Base-by-base conservation (phyloP, 257 asterid genomes). In the Solanum paucissectum region DNA sequence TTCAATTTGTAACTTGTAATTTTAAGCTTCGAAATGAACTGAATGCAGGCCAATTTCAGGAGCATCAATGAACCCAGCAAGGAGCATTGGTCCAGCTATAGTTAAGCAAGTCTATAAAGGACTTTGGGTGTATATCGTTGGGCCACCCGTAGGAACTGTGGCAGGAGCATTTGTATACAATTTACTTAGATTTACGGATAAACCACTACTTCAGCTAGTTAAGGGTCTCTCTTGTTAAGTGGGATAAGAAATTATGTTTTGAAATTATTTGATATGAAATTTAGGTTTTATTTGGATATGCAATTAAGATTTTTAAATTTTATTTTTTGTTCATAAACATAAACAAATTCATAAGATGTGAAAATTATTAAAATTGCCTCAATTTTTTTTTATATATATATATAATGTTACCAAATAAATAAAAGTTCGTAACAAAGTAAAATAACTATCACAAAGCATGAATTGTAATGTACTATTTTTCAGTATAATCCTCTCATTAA, bases 21-120 rank as follows among this genome's bases (percentile, higher is more conserved):
- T 21, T 13, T 13, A 42, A 77, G n/a, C 8, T 77, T 42, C 32
- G 25, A 68, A 69, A 55, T 55, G 10, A 16, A 9, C 5, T 25
- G 84, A 36, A 42, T 42, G 90, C 91, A 95, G 99, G 89, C 98
- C 96, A 9, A 89, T 94, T 40, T 95, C 99, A 9, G 99, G 98
- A 27, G 98, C 98, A 5, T 96, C 98, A 1, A 95, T 96, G 99
- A 96, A 96, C 88, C 98, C 98, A 37, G 98, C 99, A 23, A 91
- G 98, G 90, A 96, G 98, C 88, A 72, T 96, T 74, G 99, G 98
- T 2, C 99, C 99, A 29, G 99, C 98, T 62, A 49, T 95, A 2
- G 96, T 94, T 64, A 93, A 85, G 49, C 91, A 86, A 5, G 85
- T 87, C 5, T 94, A 68, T 68, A 91, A 86, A 87, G 95, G 94